phyloP scores from a whole-genome alignment of 495 filamentous ascomycete genomes.

The Trichoderma asperelloides region DNA sequence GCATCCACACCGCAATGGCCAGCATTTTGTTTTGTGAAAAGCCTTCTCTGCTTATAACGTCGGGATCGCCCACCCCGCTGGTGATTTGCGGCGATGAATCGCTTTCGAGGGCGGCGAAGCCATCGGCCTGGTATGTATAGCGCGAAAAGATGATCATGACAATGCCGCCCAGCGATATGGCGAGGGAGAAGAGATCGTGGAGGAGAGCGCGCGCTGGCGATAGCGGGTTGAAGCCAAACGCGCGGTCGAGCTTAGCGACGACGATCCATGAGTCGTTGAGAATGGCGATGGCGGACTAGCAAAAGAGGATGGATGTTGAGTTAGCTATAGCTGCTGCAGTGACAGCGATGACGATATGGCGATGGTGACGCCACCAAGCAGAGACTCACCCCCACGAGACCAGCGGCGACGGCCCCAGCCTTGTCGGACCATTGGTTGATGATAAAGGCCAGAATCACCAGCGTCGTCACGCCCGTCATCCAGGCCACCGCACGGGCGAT shows the following conservation, averaged over 20 bases:
- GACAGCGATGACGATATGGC: not conserved
- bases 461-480: slow-evolving; percentile 3
- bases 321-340: not conserved
- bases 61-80: not conserved
- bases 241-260: not conserved
- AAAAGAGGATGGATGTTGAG: not conserved
- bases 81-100: not conserved
- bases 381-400: not conserved
- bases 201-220: not conserved
- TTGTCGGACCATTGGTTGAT: not conserved
- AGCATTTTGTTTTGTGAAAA: not conserved
- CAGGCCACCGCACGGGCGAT: not conserved
- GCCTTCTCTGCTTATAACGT: not conserved
- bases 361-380: not conserved
- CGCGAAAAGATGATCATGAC: slow-evolving; percentile 5
- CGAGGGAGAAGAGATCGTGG: slow-evolving; percentile 5
- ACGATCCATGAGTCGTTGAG: slow-evolving; percentile 10
- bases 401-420: not conserved
- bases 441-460: slow-evolving; percentile 4
- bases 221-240: not conserved
- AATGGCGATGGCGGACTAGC: slow-evolving; percentile 5
- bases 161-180: slow-evolving; percentile 5
- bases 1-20: slow-evolving; percentile 1
- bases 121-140: not conserved
- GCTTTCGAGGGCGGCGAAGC: not conserved